phyloP scores from a whole-genome alignment of 257 asterid species.

The Oldenlandia corymbosa region DNA sequence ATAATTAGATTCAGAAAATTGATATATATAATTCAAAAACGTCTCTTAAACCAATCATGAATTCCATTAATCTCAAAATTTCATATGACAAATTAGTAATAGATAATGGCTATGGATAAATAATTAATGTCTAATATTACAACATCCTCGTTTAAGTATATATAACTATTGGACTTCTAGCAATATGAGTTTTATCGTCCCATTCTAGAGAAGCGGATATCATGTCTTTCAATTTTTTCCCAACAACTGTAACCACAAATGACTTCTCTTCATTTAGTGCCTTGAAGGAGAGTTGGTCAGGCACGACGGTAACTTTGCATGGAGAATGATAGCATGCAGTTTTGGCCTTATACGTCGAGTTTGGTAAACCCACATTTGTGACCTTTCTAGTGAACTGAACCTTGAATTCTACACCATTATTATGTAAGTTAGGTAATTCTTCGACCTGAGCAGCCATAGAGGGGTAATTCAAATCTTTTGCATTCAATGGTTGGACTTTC shows the following conservation, averaged over 20 bases:
- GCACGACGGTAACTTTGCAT: slow-evolving; percentile 1
- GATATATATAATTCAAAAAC: too few relatives aligned
- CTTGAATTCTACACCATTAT: background rate
- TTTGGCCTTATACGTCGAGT: slow-evolving; percentile 8
- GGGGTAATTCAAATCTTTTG: slow-evolving; percentile 22
- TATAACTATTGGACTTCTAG: slow-evolving; percentile 12
- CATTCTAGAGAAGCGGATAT: slow-evolving; percentile 9
- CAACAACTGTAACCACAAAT: background rate
- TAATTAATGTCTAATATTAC: too few relatives aligned
- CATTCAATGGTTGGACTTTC: background rate
- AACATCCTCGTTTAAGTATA: too few relatives aligned
- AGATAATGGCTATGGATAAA: too few relatives aligned
- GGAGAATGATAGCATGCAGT: background rate
- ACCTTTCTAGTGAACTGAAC: slow-evolving; percentile 12
- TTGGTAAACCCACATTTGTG: slow-evolving; percentile 9
- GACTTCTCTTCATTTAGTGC: background rate
- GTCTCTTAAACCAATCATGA: too few relatives aligned
- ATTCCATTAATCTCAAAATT: too few relatives aligned
- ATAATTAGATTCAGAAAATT: too few relatives aligned
- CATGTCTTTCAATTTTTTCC: background rate
- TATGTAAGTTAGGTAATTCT: too few relatives aligned
- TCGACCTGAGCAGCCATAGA: slow-evolving; percentile 5
- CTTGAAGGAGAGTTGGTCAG: background rate
- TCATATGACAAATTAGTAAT: too few relatives aligned
- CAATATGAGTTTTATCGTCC: slow-evolving; percentile 9